Base-by-base conservation (phyloP, 495 filamentous ascomycete genomes). In the Annulohypoxylon maeteangense region DNA sequence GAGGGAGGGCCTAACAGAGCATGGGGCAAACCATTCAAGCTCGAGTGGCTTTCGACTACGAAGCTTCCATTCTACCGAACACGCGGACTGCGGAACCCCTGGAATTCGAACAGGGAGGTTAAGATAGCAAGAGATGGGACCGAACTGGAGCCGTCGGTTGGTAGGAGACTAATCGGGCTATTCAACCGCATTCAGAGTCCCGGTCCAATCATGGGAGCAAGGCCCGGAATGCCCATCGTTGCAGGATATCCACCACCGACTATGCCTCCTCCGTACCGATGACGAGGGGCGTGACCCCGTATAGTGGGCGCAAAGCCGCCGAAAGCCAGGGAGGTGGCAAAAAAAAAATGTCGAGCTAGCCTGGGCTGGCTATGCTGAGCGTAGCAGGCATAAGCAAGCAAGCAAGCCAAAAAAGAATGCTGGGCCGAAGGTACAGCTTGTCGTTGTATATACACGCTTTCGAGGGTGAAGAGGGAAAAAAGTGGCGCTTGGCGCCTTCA, bases 51-150 rank as follows among this genome's bases (percentile, higher is more conserved):
- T 27, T 94, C 93, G 7, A 97, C 93, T 3, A 88, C 89, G 34
- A 85, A 91, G 44, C 86, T 99, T 7, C 94, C 95, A 0, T 99
- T 98, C 78, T 95, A 97, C 77, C 89, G 92, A 45, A 97, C 94
- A 0, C 83, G 94, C 55, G 95, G 95, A 0, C 78, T 99, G 32
- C 87, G 95, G n/a, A 99, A 99, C 74, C 89, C 91, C 2, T 98
- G 94, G 95, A 98, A 99, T 78, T 90, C 93, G 1, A 97, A 97
- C 75, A 84, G 95, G 48, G 95, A 98, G 74, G 93, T 99, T 50
- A 99, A 99, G 77, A 97, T 99, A 71, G 95, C 95, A 7, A 86
- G 95, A 72, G 95, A 99, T 78, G 95, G 94, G 4, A 99, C 95
- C 0, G 95, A 98, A 80, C 83, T 99, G 18, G 95, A 98, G 78